These are phyloP conservation scores for Pythium rishiriense DNA, from an alignment of 352 stramenopile genomes.

Conservation along the genomic window DNA sequence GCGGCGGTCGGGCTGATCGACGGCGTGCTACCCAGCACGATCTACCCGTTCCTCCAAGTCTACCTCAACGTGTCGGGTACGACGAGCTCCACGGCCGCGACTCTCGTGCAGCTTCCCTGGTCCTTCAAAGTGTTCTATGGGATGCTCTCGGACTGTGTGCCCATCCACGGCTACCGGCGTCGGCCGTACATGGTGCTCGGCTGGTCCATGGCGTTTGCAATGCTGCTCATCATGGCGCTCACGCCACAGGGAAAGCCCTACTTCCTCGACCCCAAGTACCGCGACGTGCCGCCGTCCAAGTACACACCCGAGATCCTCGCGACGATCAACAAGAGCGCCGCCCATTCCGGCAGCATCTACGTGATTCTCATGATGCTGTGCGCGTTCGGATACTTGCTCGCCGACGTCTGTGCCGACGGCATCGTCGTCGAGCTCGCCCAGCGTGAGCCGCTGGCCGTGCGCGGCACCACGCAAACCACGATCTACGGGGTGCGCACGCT, in stretches of 20 bases:
- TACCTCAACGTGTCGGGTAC: conserved; percentile 27
- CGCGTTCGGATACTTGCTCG: conserved; percentile 52
- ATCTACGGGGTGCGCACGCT: conserved; percentile 12
- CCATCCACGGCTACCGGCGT: conserved; percentile 74
- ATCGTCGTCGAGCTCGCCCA: conserved; percentile 43
- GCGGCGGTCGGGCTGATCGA: conserved; percentile 31
- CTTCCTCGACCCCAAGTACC: conserved; percentile 13
- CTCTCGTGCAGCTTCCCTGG: conserved; percentile 20
- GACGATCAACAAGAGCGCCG: conserved; percentile 25
- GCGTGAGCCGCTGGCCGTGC: conserved; percentile 27
- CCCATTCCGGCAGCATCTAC: conserved; percentile 27
- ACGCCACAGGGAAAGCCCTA: conserved; percentile 24
- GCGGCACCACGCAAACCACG: conserved; percentile 33
- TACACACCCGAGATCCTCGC: not conserved
- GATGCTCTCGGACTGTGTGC: conserved; percentile 34
- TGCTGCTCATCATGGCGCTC: conserved; percentile 29
- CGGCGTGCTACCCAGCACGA: conserved; percentile 27
- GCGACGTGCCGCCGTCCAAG: not conserved
- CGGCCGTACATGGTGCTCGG: conserved; percentile 84
- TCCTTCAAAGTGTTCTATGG: conserved; percentile 18
- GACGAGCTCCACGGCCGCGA: conserved; percentile 6
- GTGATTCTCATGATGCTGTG: conserved; percentile 50
- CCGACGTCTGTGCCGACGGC: conserved; percentile 46
- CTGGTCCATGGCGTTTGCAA: conserved; percentile 28
- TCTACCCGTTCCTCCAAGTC: conserved; percentile 35